Percentiles rank a stretch among this genome's conserved stretches.
Evolutionary conservation across 2,329 filamentous ascomycete genomes (phyloP).

Genomic region (Aspergillus tanneri): DNA sequence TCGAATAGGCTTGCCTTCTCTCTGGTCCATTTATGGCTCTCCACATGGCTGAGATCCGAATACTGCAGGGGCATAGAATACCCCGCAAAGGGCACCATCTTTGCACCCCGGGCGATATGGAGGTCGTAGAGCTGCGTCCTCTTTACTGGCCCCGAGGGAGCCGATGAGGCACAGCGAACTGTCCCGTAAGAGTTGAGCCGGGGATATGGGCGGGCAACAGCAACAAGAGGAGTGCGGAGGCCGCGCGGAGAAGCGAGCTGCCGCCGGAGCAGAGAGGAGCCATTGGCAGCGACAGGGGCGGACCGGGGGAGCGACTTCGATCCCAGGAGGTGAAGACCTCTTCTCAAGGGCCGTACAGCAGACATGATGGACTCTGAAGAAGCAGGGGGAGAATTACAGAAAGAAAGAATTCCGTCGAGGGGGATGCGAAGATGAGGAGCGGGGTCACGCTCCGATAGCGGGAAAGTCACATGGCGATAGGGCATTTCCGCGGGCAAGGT

Average conservation of each 20-base stretch:
- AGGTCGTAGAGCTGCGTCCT: slow-evolving; percentile 75
- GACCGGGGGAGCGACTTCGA: slow-evolving; percentile 26
- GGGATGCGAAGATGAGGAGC: too few relatives aligned
- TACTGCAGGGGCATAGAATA: slow-evolving; percentile 94
- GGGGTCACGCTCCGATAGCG: slow-evolving; percentile 14
- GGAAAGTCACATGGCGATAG: slow-evolving; percentile 44
- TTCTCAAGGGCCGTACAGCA: slow-evolving; percentile 30
- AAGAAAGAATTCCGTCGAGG: too few relatives aligned
- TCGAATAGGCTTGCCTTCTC: slow-evolving; percentile 89
- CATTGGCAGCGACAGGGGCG: slow-evolving; percentile 32
- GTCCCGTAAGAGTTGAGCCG: slow-evolving; percentile 13
- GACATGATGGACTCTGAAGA: slow-evolving; percentile 23
- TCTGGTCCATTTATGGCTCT: slow-evolving; percentile 88
- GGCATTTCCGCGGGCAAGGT: slow-evolving; percentile 22
- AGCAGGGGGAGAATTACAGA: too few relatives aligned
- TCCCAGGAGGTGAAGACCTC: slow-evolving; percentile 32
- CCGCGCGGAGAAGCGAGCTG: slow-evolving; percentile 31
- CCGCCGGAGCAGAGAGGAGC: slow-evolving; percentile 29
- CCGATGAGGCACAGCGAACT: slow-evolving; percentile 36
- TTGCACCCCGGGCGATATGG: slow-evolving; percentile 74
- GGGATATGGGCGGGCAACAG: slow-evolving; percentile 11
- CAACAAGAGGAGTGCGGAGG: slow-evolving; percentile 22
- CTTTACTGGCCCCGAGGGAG: slow-evolving; percentile 27
- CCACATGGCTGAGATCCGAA: slow-evolving; percentile 69
- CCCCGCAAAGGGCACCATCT: slow-evolving; percentile 96